Evolutionary conservation across 1,284 basidiomycete species (phyloP).

Genomic region (Pascua guehoae): DNA sequence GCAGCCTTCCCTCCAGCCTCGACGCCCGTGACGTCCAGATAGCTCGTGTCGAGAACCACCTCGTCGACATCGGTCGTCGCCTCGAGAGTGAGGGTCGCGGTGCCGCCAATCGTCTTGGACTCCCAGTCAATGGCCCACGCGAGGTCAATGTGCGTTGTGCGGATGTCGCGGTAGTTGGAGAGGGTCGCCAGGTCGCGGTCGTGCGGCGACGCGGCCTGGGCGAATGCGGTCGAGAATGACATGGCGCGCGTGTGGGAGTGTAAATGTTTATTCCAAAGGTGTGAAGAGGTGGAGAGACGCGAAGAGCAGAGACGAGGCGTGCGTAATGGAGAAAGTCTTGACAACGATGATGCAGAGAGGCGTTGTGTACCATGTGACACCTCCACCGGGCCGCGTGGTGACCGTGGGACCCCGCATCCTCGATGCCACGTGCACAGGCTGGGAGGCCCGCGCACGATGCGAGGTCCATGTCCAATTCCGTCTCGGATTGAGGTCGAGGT

Average conservation of each 20-base stretch:
- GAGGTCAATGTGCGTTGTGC: slow-evolving; percentile 66
- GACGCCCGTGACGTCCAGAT: slow-evolving; percentile 64
- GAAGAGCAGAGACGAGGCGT: not conserved
- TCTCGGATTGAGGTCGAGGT: too few species aligned
- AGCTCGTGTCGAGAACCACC: slow-evolving; percentile 75
- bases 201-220: slow-evolving; percentile 5
- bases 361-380: too few species aligned
- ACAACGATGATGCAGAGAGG: too few species aligned
- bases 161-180: slow-evolving; percentile 70
- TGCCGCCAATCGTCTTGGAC: slow-evolving; percentile 64
- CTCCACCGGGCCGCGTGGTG: too few species aligned
- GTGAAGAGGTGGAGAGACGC: not conserved
- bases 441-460: too few species aligned
- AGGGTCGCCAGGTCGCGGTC: slow-evolving; percentile 67
- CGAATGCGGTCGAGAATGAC: slow-evolving; percentile 33
- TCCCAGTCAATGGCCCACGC: slow-evolving; percentile 82
- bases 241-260: slow-evolving; percentile 12
- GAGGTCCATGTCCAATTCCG: too few species aligned
- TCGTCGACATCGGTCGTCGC: slow-evolving; percentile 61
- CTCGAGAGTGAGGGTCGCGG: slow-evolving; percentile 56
- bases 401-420: too few species aligned
- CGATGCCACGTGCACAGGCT: too few species aligned
- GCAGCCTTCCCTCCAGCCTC: slow-evolving; percentile 56
- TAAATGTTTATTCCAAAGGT: not conserved
- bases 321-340: too few species aligned